A percentile compares a stretch with the other conserved stretches of the same genome.
Evolutionary conservation across 2,329 filamentous ascomycete species (phyloP).

Genomic region (Colletotrichum truncatum): DNA sequence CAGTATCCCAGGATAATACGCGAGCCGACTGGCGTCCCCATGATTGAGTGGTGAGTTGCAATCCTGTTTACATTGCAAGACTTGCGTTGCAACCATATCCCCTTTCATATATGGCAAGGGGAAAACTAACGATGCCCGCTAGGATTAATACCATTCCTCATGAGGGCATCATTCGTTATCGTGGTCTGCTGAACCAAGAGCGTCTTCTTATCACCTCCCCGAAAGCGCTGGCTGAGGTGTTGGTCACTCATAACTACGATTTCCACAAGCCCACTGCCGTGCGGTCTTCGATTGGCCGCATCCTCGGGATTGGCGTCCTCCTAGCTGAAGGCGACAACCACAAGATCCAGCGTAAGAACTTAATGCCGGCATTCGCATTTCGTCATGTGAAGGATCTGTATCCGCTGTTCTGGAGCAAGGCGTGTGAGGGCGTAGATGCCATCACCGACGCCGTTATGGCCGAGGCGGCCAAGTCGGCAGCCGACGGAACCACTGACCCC

Average conservation of each 20-base stretch:
- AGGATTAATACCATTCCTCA: slow-evolving; percentile 72
- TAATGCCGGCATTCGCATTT: slow-evolving; percentile 87
- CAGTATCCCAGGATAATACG: slow-evolving; percentile 52
- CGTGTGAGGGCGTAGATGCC: slow-evolving; percentile 70
- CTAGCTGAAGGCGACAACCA: slow-evolving; percentile 93
- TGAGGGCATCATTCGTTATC: slow-evolving; percentile 75
- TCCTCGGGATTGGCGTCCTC: slow-evolving; percentile 77
- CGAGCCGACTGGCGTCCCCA: slow-evolving; percentile 52
- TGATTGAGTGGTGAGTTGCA: slow-evolving; percentile 56
- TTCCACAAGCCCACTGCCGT: slow-evolving; percentile 71
- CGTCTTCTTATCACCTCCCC: slow-evolving; percentile 69
- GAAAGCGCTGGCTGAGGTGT: slow-evolving; percentile 74
- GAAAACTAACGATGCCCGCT: slow-evolving; percentile 27
- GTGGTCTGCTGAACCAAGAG: slow-evolving; percentile 69
- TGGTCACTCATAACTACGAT: slow-evolving; percentile 75
- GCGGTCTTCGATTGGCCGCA: slow-evolving; percentile 63
- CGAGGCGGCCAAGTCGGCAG: slow-evolving; percentile 41
- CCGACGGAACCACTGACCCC: slow-evolving; percentile 38
- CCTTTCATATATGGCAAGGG: too few species aligned
- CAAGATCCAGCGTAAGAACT: slow-evolving; percentile 79
- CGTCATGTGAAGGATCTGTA: slow-evolving; percentile 87
- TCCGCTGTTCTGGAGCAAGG: slow-evolving; percentile 84
- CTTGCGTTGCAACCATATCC: neutral
- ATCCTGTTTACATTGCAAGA: neutral
- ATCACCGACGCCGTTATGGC: slow-evolving; percentile 57